Evolutionary conservation across 2,329 filamentous ascomycete species (phyloP), one percentile per base, ranked within the genome.

Genomic region (Aureobasidium namibiae): DNA sequence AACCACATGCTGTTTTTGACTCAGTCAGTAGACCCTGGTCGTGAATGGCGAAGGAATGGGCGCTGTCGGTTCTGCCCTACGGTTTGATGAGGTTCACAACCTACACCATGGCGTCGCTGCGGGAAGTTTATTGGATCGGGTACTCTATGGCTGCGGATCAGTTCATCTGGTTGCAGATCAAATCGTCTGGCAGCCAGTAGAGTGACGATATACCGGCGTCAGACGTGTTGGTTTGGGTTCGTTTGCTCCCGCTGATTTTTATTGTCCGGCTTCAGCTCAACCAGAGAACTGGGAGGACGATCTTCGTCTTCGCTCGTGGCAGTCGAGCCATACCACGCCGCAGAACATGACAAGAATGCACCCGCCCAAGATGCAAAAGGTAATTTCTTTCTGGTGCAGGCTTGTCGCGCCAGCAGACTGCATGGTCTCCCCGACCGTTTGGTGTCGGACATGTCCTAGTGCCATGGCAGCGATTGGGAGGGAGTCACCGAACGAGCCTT

Each of bases 401-500:
- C 41, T 56, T 56, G 41, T 44, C 39, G 52, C 52, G 52, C 41
- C 52, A 41, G 52, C 52, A 56, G 31, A 34, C 29, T 42, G 38
- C 39, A 24, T 38, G 54, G 42, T 48, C 42, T 38, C 54, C 54
- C 54, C 54, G 54, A 46, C 54, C 54, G 54, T 57, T 57, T 36
- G 42, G 31, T 56, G 54, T 48, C 54, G 54, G 54, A 36, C 23
- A 57, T 46, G 41, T 57, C 54, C 54, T 57, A 57, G 54, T 57
- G 54, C 54, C 38, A 18, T 41, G 24, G 34, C 49, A 53, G 34
- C 36, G 14, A 56, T 36, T 56, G 53, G 53, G 33, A 57, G 53
- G 42, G 34, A 39, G 23, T 48, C 31, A 39, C 54, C 54, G 54
- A 57, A 21, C 8, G 33, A 48, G 54, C 52, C 36, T 24, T 56